Base-by-base conservation (phyloP, 306 rosid genomes). In the Gastrolobium bilobum region DNA sequence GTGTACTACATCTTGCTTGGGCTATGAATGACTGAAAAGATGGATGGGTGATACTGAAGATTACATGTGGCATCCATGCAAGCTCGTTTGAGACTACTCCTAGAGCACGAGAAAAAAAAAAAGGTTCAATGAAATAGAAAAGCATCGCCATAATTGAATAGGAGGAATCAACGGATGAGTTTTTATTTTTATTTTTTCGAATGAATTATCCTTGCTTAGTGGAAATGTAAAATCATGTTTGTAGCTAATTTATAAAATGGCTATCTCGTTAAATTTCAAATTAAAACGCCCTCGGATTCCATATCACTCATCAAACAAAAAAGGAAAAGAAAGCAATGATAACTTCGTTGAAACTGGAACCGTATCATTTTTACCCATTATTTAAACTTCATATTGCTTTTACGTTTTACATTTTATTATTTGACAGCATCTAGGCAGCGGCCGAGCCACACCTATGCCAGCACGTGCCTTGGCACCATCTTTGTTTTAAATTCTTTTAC, bases 1-100 rank as follows among this genome's bases (percentile, higher is more conserved):
- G 88, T 92, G 35, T 94, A 94, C 88, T 94, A 94, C 92, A 90
- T 94, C 70, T 89, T 94, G 74, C 50, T 94, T 89, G 98, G 98
- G 76, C 51, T 94, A 79, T 94, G 88, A 91, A 64, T 66, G 40
- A 26, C 56, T 52, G 64, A 13, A 34, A 52, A 33, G 65, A 39
- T 68, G 79, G 88, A 66, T 68, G 79, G 88, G 61, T 59, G 20
- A 39, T 81, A 50, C n/a, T 52, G 48, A 66, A 63, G 80, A 78
- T 72, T 68, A 71, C 71, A 64, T 48, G 54, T 62, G 79, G 65
- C 42, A 75, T 68, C 62, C 76, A 73, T 81, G 65, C 81, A 75
- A 77, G 75, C 63, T 84, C 60, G 20, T 6, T 83, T 72, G 70
- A 68, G 73, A 63, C 76, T 62, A 20, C 26, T 42, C 59, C 51